Conservation (phyloP, 148 eudicot genomes). For the Cornus florida region DNA sequence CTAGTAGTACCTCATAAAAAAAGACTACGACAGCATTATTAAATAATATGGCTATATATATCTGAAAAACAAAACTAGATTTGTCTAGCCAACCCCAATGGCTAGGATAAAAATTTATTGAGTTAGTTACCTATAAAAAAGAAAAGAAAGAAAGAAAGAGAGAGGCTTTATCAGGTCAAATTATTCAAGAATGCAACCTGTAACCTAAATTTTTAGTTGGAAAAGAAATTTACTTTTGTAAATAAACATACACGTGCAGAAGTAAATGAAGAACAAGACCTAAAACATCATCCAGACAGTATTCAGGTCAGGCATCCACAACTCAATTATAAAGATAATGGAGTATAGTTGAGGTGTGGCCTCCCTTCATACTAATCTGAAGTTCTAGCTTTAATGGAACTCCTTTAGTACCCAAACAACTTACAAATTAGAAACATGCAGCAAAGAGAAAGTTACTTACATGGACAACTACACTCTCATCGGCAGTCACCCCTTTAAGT, state of each 20-base stretch:
- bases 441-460: conserved; percentile 41
- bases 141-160: too few relatives aligned
- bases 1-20: too few relatives aligned
- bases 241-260: too few relatives aligned
- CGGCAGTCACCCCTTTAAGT: conserved; percentile 92
- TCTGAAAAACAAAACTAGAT: too few relatives aligned
- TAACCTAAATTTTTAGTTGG: neutral
- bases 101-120: neutral
- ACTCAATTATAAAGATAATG: neutral
- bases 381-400: neutral
- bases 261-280: neutral
- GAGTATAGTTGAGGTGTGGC: neutral
- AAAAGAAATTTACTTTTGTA: neutral
- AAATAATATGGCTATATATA: too few relatives aligned
- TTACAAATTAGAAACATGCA: conserved; percentile 1
- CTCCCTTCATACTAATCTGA: neutral
- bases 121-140: neutral
- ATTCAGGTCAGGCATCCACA: neutral
- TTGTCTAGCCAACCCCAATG: neutral
- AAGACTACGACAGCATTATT: too few relatives aligned
- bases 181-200: neutral
- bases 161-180: neutral
- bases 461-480: conserved; percentile 88
- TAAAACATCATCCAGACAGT: neutral
- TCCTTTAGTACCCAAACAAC: neutral